phyloP scores from a whole-genome alignment of 148 eudicot genomes.

The Beta vulgaris region DNA sequence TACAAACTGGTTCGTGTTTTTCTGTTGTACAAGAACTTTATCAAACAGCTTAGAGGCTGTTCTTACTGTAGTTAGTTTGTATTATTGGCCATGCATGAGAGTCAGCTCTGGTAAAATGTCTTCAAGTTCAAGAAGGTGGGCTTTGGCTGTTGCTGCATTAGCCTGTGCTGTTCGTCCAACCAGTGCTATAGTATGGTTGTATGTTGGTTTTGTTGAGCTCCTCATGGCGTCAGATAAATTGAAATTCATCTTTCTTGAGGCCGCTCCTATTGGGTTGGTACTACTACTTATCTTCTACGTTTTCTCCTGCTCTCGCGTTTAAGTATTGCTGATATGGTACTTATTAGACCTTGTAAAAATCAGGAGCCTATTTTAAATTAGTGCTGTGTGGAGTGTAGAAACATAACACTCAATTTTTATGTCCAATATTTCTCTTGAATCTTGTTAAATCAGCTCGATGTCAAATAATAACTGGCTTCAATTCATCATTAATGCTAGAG shows the following conservation, averaged over 20 bases:
- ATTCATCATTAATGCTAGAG: too few species aligned
- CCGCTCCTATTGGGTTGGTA: slow-evolving; percentile 79
- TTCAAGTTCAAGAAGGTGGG: slow-evolving; percentile 61
- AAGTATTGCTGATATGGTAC: background rate
- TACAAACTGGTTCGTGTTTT: slow-evolving; percentile 94
- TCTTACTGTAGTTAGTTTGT: slow-evolving; percentile 74
- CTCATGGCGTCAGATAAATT: slow-evolving; percentile 43
- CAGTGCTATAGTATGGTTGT: slow-evolving; percentile 85
- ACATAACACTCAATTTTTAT: background rate
- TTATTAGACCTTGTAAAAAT: background rate
- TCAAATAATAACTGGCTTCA: background rate
- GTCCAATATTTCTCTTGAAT: background rate
- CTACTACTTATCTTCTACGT: slow-evolving; percentile 15
- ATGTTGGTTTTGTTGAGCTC: slow-evolving; percentile 73
- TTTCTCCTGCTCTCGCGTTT: background rate
- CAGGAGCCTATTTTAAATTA: background rate
- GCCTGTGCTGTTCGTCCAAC: slow-evolving; percentile 91
- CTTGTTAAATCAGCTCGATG: background rate
- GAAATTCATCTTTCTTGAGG: slow-evolving; percentile 70
- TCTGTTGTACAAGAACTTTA: slow-evolving; percentile 78
- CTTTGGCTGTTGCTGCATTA: slow-evolving; percentile 67
- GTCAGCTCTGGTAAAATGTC: slow-evolving; percentile 32
- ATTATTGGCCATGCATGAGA: slow-evolving; percentile 91
- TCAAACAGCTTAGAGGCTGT: slow-evolving; percentile 95
- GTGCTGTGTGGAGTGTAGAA: background rate